phyloP scores from a whole-genome alignment of 1,284 basidiomycete species.

The Marasmius oreades region DNA sequence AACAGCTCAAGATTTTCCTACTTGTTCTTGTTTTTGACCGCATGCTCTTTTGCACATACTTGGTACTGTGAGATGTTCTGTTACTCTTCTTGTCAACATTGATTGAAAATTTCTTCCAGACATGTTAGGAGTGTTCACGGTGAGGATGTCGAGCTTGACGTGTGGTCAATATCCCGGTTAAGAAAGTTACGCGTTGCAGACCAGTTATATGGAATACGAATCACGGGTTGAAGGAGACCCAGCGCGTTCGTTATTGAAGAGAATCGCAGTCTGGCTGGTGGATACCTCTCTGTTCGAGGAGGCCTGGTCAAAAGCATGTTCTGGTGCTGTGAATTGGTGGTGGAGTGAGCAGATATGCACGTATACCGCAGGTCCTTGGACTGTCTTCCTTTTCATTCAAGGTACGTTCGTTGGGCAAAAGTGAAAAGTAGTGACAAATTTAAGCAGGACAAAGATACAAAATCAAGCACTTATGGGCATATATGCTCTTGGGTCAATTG shows the following conservation, averaged over 20 bases:
- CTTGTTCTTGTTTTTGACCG: constrained; percentile 31
- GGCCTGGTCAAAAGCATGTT: constrained; percentile 37
- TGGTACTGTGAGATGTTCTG: constrained; percentile 54
- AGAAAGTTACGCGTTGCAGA: constrained; percentile 30
- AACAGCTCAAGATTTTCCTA: constrained; percentile 12
- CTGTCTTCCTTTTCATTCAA: constrained; percentile 54
- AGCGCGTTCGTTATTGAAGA: constrained; percentile 21
- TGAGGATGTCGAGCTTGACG: constrained; percentile 23
- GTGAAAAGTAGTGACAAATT: background rate
- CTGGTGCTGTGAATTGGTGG: constrained; percentile 59
- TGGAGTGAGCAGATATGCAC: constrained; percentile 73
- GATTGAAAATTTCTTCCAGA: constrained; percentile 28
- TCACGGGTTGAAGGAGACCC: constrained; percentile 5
- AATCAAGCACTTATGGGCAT: constrained; percentile 61
- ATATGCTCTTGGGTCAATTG: constrained; percentile 74
- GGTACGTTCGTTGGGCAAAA: constrained; percentile 32
- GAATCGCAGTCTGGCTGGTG: constrained; percentile 56
- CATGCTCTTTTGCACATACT: constrained; percentile 46
- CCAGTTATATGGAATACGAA: constrained; percentile 52
- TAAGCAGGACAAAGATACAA: constrained; percentile 37
- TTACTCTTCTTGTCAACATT: background rate
- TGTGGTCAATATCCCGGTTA: background rate
- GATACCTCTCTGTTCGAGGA: constrained; percentile 65
- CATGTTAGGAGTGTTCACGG: constrained; percentile 51
- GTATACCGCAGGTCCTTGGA: constrained; percentile 65